Evolutionary conservation across 257 asterid species (phyloP), one percentile per base, ranked within the genome.

Genomic region (Pogostemon cablin): DNA sequence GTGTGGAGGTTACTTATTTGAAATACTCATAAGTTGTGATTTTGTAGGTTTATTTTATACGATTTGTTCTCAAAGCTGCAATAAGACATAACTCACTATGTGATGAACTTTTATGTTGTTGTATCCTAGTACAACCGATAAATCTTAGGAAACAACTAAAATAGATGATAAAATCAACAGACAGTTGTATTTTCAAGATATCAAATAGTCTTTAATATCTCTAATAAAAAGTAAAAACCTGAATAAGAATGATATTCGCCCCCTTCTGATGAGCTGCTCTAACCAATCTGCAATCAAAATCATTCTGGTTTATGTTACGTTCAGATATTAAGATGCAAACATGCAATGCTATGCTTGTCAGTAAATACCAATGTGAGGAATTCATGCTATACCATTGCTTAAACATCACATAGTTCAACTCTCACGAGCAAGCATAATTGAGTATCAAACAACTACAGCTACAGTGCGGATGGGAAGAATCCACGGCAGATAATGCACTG

Each of bases 221-320:
- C 50, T 58, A 25, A 74, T 20, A 64, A 72, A 71, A 62, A 35
- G 41, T 25, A 62, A 72, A 62, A 59, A 91, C 99, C 98, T 91
- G 98, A 66, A 89, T 86, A 67, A 95, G 97, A 81, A 95, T 86
- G 83, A 95, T 88, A 50, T 84, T 91, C 9, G 99, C 98, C 68
- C 98, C 97, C 76, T 91, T 86, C 82, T 77, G 68, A 75, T 88
- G 95, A 80, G 99, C 97, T 54, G 79, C 87, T 81, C 98, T 84
- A 66, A 95, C 95, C 85, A 95, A 81, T 73, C 99, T 95, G 91
- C 88, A 84, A 34, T 53, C 52, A 69, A 53, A 79, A 50, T 68
- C 9, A 62, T 37, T 25, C 11, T 20, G 54, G 60, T 62, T 67
- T 15, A 70, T 9, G 12, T 56, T 6, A 9, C 3, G 34, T 73